These are phyloP conservation scores for Pleurostoma richardsiae DNA, from an alignment of 2,329 filamentous ascomycete species.

Conservation along the genomic window DNA sequence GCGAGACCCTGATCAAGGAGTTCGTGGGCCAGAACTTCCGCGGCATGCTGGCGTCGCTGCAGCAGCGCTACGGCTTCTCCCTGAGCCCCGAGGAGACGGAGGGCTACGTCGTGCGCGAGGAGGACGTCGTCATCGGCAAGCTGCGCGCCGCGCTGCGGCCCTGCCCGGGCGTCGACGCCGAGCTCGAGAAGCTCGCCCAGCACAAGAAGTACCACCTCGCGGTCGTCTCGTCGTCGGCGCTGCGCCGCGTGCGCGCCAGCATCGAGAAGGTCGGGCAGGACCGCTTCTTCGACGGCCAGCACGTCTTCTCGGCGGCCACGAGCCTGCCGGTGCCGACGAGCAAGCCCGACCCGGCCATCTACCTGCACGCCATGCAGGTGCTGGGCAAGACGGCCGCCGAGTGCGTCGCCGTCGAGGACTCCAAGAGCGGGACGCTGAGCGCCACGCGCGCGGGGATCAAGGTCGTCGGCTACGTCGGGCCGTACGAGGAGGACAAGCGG, in stretches of 20 bases:
- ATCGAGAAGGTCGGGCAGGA: constrained; percentile 75
- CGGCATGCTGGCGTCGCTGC: constrained; percentile 77
- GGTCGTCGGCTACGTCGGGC: constrained; percentile 80
- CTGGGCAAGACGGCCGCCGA: constrained; percentile 67
- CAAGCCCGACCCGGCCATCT: constrained; percentile 89
- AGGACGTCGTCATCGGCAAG: constrained; percentile 79
- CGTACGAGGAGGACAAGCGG: constrained; percentile 59
- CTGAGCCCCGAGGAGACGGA: constrained; percentile 66
- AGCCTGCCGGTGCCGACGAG: constrained; percentile 74
- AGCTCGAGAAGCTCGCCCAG: constrained; percentile 59
- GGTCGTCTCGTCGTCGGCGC: constrained; percentile 76
- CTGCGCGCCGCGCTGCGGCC: constrained; percentile 63
- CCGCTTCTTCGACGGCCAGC: constrained; percentile 71
- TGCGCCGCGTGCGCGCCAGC: constrained; percentile 71
- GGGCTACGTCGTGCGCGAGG: constrained; percentile 68
- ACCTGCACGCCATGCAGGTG: constrained; percentile 69
- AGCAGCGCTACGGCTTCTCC: constrained; percentile 69
- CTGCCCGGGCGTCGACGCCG: constrained; percentile 62
- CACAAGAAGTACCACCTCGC: constrained; percentile 65
- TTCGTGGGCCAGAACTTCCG: constrained; percentile 95
- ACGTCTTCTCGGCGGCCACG: constrained; percentile 78
- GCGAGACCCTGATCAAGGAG: constrained; percentile 72
- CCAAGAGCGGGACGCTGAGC: constrained; percentile 76
- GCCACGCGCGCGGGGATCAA: constrained; percentile 71
- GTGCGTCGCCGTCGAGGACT: constrained; percentile 81